Conservation (phyloP, 164 flowering plant genomes). For the Liriodendron chinense region DNA sequence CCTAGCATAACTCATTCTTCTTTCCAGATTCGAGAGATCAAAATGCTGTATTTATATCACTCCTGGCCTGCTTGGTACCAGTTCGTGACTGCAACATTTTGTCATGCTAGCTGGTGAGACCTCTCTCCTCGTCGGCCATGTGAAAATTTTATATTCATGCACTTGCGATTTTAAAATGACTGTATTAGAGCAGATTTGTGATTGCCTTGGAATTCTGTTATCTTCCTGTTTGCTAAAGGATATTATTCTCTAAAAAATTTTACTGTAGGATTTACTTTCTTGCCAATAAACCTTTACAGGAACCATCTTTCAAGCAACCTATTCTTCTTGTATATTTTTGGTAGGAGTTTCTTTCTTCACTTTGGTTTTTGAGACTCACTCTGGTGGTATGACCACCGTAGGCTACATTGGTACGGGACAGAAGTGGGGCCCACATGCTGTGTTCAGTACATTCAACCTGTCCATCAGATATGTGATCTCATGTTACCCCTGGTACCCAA, state of each 20-base stretch:
- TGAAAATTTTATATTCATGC: not conserved
- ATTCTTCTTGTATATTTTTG: conserved; percentile 94
- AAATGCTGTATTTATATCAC: conserved; percentile 68
- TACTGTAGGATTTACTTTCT: conserved; percentile 9
- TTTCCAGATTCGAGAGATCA: conserved; percentile 8
- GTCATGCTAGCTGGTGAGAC: conserved; percentile 94
- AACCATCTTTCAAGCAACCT: conserved; percentile 97
- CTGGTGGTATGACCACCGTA: too few species aligned
- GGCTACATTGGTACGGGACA: too few species aligned
- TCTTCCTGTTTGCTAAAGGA: not conserved
- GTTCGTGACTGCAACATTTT: conserved; percentile 88
- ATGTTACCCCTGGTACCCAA: too few species aligned
- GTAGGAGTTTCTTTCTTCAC: conserved; percentile 35
- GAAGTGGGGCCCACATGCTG: too few species aligned
- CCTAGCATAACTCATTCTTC: not conserved
- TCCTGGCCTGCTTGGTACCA: conserved; percentile 87
- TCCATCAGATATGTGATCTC: too few species aligned
- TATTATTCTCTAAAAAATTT: not conserved
- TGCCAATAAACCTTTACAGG: conserved; percentile 43
- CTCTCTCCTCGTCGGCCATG: not conserved
- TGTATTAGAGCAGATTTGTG: not conserved
- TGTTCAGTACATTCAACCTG: too few species aligned
- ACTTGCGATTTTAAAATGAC: not conserved
- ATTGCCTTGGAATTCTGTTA: not conserved
- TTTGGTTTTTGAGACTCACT: too few species aligned